phyloP scores from a whole-genome alignment of 495 filamentous ascomycete genomes.

The Lepidopterella palustris region DNA sequence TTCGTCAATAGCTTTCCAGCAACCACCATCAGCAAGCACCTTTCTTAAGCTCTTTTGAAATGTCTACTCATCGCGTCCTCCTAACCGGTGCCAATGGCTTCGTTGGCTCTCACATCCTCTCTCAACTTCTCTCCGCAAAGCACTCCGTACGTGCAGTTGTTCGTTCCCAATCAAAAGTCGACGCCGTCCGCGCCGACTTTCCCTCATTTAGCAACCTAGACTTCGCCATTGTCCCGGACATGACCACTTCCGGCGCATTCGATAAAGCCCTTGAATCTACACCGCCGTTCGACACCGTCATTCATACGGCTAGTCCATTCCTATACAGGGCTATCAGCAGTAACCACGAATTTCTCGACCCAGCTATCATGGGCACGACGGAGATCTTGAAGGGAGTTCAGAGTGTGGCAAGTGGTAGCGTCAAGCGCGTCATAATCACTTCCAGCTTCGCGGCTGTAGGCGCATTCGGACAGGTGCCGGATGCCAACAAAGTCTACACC shows the following conservation, averaged over 20 bases:
- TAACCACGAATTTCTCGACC: slow-evolving; percentile 71
- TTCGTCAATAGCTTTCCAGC: too few relatives aligned
- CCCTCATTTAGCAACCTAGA: slow-evolving; percentile 55
- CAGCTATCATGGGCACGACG: slow-evolving; percentile 79
- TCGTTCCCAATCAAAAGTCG: slow-evolving; percentile 68
- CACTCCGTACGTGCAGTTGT: slow-evolving; percentile 76
- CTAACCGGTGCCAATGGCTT: slow-evolving; percentile 35
- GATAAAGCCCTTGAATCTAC: slow-evolving; percentile 66
- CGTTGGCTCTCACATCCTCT: slow-evolving; percentile 30
- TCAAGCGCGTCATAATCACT: slow-evolving; percentile 76
- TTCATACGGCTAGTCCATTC: slow-evolving; percentile 87
- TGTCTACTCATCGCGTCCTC: slow-evolving; percentile 20
- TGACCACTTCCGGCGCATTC: slow-evolving; percentile 68
- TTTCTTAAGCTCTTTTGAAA: too few relatives aligned
- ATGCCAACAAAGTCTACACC: slow-evolving; percentile 53
- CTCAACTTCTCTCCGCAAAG: slow-evolving; percentile 15
- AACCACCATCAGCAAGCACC: too few relatives aligned
- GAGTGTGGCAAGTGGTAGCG: slow-evolving; percentile 58
- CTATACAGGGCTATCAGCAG: slow-evolving; percentile 58
- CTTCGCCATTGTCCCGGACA: slow-evolving; percentile 76
- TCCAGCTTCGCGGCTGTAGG: slow-evolving; percentile 78
- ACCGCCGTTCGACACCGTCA: slow-evolving; percentile 73
- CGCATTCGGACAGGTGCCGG: slow-evolving; percentile 42
- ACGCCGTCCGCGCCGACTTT: slow-evolving; percentile 64
- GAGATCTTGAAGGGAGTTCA: slow-evolving; percentile 71